Conservation (phyloP, 1,139 yeast genomes). For the Kodamaea derodonti region DNA sequence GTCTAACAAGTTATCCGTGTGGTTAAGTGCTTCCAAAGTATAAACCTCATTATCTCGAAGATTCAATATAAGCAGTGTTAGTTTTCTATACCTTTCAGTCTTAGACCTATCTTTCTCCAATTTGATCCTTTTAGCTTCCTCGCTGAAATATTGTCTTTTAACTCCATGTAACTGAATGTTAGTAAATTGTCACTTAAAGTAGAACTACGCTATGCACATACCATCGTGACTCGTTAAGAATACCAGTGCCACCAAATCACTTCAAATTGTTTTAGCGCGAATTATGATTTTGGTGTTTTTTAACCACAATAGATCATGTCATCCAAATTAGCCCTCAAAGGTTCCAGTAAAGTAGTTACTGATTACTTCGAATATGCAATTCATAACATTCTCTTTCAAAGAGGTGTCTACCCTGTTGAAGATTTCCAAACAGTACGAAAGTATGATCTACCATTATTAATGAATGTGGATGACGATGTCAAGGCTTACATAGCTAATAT, state of each 20-base stretch:
- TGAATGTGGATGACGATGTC: slow-evolving; percentile 75
- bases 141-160: slow-evolving; percentile 54
- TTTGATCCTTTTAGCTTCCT: slow-evolving; percentile 55
- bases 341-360: slow-evolving; percentile 73
- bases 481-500: slow-evolving; percentile 64
- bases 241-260: too few species aligned
- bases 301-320: background rate
- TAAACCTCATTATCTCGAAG: slow-evolving; percentile 29
- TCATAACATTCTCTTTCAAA: slow-evolving; percentile 76
- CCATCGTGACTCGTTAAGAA: too few species aligned
- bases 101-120: slow-evolving; percentile 48
- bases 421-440: slow-evolving; percentile 78
- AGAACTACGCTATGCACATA: slow-evolving; percentile 1
- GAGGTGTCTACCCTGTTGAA: slow-evolving; percentile 88
- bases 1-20: slow-evolving; percentile 49
- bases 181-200: slow-evolving; percentile 3
- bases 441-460: slow-evolving; percentile 74
- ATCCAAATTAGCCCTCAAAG: slow-evolving; percentile 58
- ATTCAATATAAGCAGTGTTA: slow-evolving; percentile 42
- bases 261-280: too few species aligned
- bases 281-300: background rate
- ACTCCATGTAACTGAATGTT: slow-evolving; percentile 63
- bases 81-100: slow-evolving; percentile 50
- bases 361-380: slow-evolving; percentile 84
- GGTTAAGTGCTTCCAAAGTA: slow-evolving; percentile 42